These are phyloP conservation scores for Russula ochroleuca DNA, from an alignment of 768 basidiomycete species.

Conservation along the genomic window DNA sequence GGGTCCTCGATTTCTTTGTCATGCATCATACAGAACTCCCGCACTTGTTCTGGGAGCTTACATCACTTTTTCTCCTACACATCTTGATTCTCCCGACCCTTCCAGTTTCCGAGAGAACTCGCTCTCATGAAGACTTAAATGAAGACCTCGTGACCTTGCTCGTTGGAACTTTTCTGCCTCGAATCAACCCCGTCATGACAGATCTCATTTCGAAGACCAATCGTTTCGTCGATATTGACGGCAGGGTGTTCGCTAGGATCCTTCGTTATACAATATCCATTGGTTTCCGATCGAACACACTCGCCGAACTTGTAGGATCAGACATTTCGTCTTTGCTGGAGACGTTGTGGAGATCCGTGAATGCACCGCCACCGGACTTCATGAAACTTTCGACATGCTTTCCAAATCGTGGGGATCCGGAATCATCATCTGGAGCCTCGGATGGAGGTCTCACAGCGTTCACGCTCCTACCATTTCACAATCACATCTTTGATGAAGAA, in stretches of 20 bases:
- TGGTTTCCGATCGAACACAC: conserved; percentile 14
- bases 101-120: conserved; percentile 27
- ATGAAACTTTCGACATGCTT: conserved; percentile 27
- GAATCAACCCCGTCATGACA: conserved; percentile 35
- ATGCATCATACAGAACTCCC: neutral
- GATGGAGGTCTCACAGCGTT: neutral
- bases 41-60: conserved; percentile 18
- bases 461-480: conserved; percentile 38
- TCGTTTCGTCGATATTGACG: conserved; percentile 48
- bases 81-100: conserved; percentile 23
- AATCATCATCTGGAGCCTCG: conserved; percentile 27
- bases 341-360: conserved; percentile 30
- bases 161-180: conserved; percentile 40
- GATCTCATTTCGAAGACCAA: conserved; percentile 26
- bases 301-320: conserved; percentile 33
- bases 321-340: conserved; percentile 30
- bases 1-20: conserved; percentile 16
- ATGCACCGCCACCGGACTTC: conserved; percentile 31
- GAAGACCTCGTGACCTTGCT: conserved; percentile 36
- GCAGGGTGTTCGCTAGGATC: conserved; percentile 46
- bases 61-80: conserved; percentile 23
- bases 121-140: conserved; percentile 30
- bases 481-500: conserved; percentile 41
- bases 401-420: neutral
- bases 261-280: conserved; percentile 37